Conservation (phyloP, 495 filamentous ascomycete species). For the Talaromyces ruber region DNA sequence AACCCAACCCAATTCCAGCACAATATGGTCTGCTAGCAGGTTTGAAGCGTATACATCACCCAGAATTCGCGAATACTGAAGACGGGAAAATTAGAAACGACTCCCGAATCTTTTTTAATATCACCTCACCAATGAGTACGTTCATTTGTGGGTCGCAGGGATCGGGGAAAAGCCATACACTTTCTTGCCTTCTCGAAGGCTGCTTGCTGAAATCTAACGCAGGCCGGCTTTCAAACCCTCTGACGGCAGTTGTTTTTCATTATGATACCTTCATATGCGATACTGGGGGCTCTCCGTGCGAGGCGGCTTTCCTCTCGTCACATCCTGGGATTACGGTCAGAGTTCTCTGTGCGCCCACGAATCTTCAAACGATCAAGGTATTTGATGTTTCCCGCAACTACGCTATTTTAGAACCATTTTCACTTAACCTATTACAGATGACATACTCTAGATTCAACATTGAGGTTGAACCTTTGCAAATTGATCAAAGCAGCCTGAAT, state of each 20-base stretch:
- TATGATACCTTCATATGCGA: conserved; percentile 55
- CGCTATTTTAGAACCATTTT: background rate
- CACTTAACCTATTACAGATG: conserved; percentile 4
- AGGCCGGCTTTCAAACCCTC: conserved; percentile 34
- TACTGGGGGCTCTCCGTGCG: conserved; percentile 48
- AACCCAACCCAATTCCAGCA: background rate
- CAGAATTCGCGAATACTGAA: background rate
- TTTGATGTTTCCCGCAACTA: background rate
- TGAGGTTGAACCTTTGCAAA: conserved; percentile 41
- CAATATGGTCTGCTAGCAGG: background rate
- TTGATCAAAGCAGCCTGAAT: conserved; percentile 52
- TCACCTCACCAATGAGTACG: conserved; percentile 54
- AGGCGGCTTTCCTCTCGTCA: conserved; percentile 59
- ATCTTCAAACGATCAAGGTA: conserved; percentile 40
- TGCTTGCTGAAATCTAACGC: conserved; percentile 38
- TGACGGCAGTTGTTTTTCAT: conserved; percentile 61
- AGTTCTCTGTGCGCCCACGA: conserved; percentile 58
- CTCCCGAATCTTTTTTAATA: conserved; percentile 54
- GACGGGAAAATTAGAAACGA: conserved; percentile 18
- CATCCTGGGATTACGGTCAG: conserved; percentile 44
- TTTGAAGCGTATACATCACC: background rate
- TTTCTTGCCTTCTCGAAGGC: conserved; percentile 63
- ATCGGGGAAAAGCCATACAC: conserved; percentile 66
- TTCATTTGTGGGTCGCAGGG: conserved; percentile 77
- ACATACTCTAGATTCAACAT: conserved; percentile 29